Evolutionary conservation across 257 asterid genomes (phyloP).

Genomic region (Nicotiana paniculata): DNA sequence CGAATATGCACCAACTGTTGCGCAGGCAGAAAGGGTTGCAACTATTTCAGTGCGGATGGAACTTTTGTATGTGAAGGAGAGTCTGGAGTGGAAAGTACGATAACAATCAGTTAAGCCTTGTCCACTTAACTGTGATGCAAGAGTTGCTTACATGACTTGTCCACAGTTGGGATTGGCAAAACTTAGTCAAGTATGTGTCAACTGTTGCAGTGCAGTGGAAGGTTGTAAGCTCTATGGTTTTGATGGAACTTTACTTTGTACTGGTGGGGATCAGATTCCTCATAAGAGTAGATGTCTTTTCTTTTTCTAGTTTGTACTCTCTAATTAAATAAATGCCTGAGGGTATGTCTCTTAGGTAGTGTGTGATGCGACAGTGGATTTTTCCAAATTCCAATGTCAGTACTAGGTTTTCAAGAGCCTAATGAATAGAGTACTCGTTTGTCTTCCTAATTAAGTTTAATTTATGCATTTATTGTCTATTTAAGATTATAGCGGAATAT

Average conservation of each 20-base stretch:
- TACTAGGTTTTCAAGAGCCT: background rate
- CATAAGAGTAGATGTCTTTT: background rate
- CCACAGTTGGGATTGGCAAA: conserved; percentile 10
- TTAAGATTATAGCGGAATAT: too few relatives aligned
- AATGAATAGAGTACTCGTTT: background rate
- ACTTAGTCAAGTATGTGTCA: background rate
- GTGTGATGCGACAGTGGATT: background rate
- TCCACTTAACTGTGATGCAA: background rate
- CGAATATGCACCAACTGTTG: background rate
- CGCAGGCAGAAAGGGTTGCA: background rate
- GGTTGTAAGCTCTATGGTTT: conserved; percentile 12
- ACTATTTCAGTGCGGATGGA: too few relatives aligned
- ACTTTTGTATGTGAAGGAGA: too few relatives aligned
- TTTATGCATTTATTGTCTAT: too few relatives aligned
- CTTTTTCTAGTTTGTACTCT: too few relatives aligned
- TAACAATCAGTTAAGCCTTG: background rate
- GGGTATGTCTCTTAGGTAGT: background rate
- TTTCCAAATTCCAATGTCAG: background rate
- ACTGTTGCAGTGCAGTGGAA: conserved; percentile 6
- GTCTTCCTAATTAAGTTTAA: too few relatives aligned
- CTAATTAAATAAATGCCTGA: too few relatives aligned
- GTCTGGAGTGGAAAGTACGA: too few relatives aligned
- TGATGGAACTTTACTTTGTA: conserved; percentile 3
- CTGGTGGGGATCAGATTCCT: background rate
- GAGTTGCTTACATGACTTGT: conserved; percentile 11